Base-by-base conservation (phyloP, 2,329 filamentous ascomycete species). In the Verticillium zaregamsianum region DNA sequence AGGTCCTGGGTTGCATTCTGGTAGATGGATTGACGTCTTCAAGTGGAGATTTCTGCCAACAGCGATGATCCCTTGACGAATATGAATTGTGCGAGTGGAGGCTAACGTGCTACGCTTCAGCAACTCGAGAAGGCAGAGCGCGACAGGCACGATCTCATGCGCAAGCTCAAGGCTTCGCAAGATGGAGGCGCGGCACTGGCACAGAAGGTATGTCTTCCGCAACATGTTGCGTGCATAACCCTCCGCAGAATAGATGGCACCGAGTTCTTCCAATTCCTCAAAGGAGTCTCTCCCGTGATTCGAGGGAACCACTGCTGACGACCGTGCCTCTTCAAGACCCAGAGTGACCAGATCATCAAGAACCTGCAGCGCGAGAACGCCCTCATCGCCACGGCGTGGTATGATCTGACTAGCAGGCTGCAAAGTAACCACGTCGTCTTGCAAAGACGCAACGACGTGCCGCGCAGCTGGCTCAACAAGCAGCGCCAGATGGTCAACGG, bases 391-490 rank as follows among this genome's bases (percentile, higher is more conserved):
- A 90, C 88, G n/a, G 92, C 92, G 2, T 96, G 91, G 91, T 93
- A 93, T 76, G 91, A 94, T 74, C 84, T 95, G 69, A 88, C 89
- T 31, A 88, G 83, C 71, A 83, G 92, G 59, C 76, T 96, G 67
- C 91, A 95, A 76, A 93, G 90, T 77, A 94, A 93, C 73, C 90
- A 91, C 65, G 89, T 94, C 52, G 86, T 91, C 60, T 77, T 96
- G 65, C 90, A 93, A 71, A 81, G 92, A 66, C 83, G 90, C 67
- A 86, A 86, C 68, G 90, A 94, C 68, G 84, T 85, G 67, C 90
- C 91, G 15, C 89, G 87, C 76, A 93, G 90, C 76, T 96, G 91
- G 90, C 77, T 96, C 68, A 91, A 91, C 70, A 93, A 91, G 80
- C 91, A 95, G 81, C 85, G 91, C 72, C 85, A 87, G 71, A 81